Evolutionary conservation across 257 asterid genomes (phyloP), one percentile per base, ranked within the genome.

Genomic region (Lavandula angustifolia): DNA sequence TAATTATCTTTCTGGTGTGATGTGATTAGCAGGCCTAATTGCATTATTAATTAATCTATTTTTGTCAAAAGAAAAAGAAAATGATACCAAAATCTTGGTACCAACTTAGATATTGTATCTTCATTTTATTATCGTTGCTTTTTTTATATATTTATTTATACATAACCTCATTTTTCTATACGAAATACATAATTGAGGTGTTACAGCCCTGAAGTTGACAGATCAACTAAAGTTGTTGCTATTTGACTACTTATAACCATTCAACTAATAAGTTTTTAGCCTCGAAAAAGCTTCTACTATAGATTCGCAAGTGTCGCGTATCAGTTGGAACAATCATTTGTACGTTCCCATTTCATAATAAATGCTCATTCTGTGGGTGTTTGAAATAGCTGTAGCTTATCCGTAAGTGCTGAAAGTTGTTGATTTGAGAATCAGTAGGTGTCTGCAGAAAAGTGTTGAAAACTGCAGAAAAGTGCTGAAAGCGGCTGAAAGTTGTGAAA

Each of bases 181-280:
- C 3, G 46, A 40, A 37, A 40, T 40, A 40, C 10, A 8, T 40
- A 40, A 40, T 9, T 40, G 1, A 40, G 7, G 7, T 37, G 7
- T 6, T 38, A 38, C 1, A 38, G 9, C 43, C 43, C 9, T 8
- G 71, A 81, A 64, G 59, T 78, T 78, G 94, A 88, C 86, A 62
- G 17, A 44, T 41, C 81, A 88, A 75, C 91, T 68, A 80, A 62
- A 79, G 94, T 82, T 66, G 91, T 82, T 88, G 91, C 73, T 71
- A 41, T 48, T 60, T 50, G 18, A 37, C 3, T 29, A 12, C 49
- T 16, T 48, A 37, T 46, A n/a, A n/a, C 41, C 34, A 6, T 54
- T 33, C 38, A 43, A 55, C 44, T 11, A 68, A 68, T 60, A 35
- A 8, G 38, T 27, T 29, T 16, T 55, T 22, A 9, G 6, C 40